These are phyloP conservation scores for Calvatia gigantea DNA, from an alignment of 768 basidiomycete genomes.

Conservation along the genomic window DNA sequence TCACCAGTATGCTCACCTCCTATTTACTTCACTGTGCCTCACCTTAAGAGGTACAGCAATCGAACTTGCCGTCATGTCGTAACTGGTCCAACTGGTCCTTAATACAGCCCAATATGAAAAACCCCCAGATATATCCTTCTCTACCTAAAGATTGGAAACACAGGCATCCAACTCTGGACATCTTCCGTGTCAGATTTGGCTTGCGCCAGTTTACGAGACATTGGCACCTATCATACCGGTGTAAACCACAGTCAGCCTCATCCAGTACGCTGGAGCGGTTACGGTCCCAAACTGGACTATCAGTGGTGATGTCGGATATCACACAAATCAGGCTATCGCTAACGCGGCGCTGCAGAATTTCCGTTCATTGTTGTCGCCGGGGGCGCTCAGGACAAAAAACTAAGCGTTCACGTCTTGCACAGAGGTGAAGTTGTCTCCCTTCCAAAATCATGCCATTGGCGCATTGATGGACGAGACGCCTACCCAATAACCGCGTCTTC, in stretches of 20 bases:
- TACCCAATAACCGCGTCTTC: neutral
- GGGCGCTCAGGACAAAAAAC: conserved; percentile 20
- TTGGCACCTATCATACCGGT: conserved; percentile 69
- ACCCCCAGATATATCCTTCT: conserved; percentile 53
- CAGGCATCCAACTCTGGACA: conserved; percentile 61
- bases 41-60: conserved; percentile 62
- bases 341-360: conserved; percentile 79
- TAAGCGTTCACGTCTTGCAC: conserved; percentile 49
- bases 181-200: conserved; percentile 77
- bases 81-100: conserved; percentile 78
- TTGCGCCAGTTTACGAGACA: conserved; percentile 82
- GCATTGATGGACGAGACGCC: neutral
- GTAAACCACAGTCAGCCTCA: conserved; percentile 82
- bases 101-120: conserved; percentile 76
- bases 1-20: conserved; percentile 46
- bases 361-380: conserved; percentile 70
- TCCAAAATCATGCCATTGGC: conserved; percentile 55
- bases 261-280: conserved; percentile 71
- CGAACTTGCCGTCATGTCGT: conserved; percentile 86
- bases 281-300: conserved; percentile 83
- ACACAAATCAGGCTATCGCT: conserved; percentile 76
- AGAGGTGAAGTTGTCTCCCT: conserved; percentile 61
- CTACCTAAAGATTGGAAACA: conserved; percentile 57
- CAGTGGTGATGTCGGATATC: conserved; percentile 64
- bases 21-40: neutral